These are phyloP conservation scores for Globisporangium iwayamae DNA, from an alignment of 352 stramenopile species.

Conservation along the genomic window DNA sequence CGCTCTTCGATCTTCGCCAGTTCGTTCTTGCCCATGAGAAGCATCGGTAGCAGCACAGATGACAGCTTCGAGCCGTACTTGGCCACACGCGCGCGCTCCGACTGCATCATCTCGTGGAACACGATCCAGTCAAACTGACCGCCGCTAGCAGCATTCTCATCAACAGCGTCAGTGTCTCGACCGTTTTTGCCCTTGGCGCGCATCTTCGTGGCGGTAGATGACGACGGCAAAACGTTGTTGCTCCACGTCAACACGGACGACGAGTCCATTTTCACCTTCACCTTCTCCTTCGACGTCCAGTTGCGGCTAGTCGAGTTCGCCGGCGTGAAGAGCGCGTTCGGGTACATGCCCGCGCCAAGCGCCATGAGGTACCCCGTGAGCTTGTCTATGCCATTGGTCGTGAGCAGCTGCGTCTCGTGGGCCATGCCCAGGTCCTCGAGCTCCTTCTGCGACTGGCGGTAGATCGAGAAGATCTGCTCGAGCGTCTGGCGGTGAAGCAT, in stretches of 20 bases:
- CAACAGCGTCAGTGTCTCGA: constrained; percentile 20
- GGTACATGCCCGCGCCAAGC: constrained; percentile 67
- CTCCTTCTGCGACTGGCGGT: constrained; percentile 62
- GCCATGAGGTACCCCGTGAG: constrained; percentile 62
- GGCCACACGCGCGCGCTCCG: constrained; percentile 53
- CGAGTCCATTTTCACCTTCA: constrained; percentile 70
- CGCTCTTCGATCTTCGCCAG: constrained; percentile 23
- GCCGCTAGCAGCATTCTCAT: constrained; percentile 6
- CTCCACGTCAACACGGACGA: constrained; percentile 50
- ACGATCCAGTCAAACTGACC: constrained; percentile 60
- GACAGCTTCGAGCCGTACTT: constrained; percentile 73
- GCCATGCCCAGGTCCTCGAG: constrained; percentile 51
- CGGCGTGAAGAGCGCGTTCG: constrained; percentile 60
- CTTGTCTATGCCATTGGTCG: constrained; percentile 23
- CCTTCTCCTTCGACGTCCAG: constrained; percentile 80
- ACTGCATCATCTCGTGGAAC: constrained; percentile 87
- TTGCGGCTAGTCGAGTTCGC: constrained; percentile 39
- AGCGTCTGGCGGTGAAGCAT: constrained; percentile 64
- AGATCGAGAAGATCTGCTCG: constrained; percentile 65
- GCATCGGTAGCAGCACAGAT: constrained; percentile 46
- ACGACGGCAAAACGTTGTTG: constrained; percentile 6
- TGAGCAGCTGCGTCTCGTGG: constrained; percentile 38
- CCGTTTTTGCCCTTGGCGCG: constrained; percentile 21
- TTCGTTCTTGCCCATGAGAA: constrained; percentile 59
- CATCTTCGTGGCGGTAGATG: constrained; percentile 9